Conservation (phyloP, 225 moss, liverwort and hornwort genomes). For the Pleurozium schreberi region DNA sequence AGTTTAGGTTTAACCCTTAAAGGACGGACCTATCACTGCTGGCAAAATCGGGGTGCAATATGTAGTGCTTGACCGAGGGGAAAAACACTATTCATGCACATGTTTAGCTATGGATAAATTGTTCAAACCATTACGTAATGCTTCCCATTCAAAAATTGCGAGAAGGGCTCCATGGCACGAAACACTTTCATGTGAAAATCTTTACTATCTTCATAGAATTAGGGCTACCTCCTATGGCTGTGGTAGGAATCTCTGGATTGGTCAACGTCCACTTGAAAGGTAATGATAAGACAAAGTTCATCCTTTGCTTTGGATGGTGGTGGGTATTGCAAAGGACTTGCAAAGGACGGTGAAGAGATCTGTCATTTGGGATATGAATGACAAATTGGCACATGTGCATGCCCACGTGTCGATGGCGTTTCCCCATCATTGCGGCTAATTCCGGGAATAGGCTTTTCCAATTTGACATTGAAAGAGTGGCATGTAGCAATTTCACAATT, state of each 20-base stretch:
- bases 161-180: too few relatives aligned
- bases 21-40: too few relatives aligned
- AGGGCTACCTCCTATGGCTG: neutral
- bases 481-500: neutral
- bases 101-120: too few relatives aligned
- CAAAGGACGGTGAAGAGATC: neutral
- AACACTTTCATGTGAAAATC: too few relatives aligned
- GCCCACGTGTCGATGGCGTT: neutral
- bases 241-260: neutral
- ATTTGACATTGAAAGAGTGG: neutral
- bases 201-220: neutral
- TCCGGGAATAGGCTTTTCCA: neutral
- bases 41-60: too few relatives aligned
- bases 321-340: neutral
- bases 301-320: neutral
- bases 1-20: too few relatives aligned
- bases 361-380: neutral
- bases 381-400: neutral
- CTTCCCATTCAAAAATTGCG: too few relatives aligned
- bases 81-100: too few relatives aligned
- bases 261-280: neutral
- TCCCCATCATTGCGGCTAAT: neutral
- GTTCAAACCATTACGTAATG: too few relatives aligned
- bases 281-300: neutral
- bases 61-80: too few relatives aligned